Base-by-base conservation (phyloP, 768 basidiomycete species). In the Suillus spraguei region DNA sequence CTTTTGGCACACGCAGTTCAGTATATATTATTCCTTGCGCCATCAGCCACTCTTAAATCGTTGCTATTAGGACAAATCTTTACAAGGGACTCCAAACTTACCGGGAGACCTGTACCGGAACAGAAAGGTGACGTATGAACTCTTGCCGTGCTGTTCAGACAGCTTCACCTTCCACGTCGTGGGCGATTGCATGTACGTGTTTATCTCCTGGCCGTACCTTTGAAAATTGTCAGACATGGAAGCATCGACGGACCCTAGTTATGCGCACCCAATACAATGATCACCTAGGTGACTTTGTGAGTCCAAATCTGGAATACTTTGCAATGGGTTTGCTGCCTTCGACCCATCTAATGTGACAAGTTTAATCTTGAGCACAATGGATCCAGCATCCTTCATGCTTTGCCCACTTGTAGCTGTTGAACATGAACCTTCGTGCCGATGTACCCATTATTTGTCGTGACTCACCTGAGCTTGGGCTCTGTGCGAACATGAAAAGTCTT, bases 91-190 rank as follows among this genome's bases (percentile, higher is more conserved):
- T 28, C 10, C 38, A 46, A 55, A 70, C 77, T 49, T 64, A 87
- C 88, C 85, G 61, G 73, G 76, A 42, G 85, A 78, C 32, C 87
- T 78, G 71, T 91, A 91, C 46, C 86, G 80, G 70, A 91, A 92
- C 3, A 84, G 77, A 69, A 91, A 91, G 17, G 86, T 84, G 32
- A 89, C 86, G 60, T 82, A 84, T n/a, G 87, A 83, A 4, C 71
- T 68, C 8, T 73, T 73, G 22, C 69, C 63, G 17, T 74, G 70
- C 33, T 75, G 71, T 36, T 84, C 83, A 66, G 84, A 79, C 0
- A 86, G 77, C 58, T 77, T 74, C 11, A 88, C 80, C 4, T 75
- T 70, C 87, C 86, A 90, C 11, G 89, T 91, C 32, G 69, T 67
- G 5, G 78, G 76, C 61, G 74, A 77, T 64, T 86, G 87, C 33